Percentiles rank a stretch among this genome's conserved stretches.
Conservation (phyloP, 164 flowering plant species). For the Tinospora cordifolia region DNA sequence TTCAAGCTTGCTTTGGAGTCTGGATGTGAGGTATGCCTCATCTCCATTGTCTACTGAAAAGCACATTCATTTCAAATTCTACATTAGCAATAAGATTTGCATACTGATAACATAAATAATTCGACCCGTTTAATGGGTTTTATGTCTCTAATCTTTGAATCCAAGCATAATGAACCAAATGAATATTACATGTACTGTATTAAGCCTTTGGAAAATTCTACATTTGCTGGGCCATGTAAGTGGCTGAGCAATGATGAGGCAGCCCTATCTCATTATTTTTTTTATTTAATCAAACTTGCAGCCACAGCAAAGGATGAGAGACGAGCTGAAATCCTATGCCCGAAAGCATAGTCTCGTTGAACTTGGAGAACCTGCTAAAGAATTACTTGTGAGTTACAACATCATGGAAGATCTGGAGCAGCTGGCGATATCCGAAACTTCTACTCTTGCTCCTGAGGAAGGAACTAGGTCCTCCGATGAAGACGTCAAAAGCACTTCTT, state of each 20-base stretch:
- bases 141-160: neutral
- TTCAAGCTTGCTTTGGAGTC: conserved; percentile 88
- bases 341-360: conserved; percentile 51
- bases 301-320: conserved; percentile 64
- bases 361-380: conserved; percentile 48
- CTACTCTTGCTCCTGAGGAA: conserved; percentile 46
- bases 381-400: conserved; percentile 45
- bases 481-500: conserved; percentile 43
- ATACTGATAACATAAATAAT: neutral
- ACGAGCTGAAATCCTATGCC: conserved; percentile 66
- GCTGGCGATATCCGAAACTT: conserved; percentile 47
- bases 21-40: conserved; percentile 78
- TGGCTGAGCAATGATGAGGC: neutral
- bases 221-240: neutral
- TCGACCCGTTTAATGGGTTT: neutral
- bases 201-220: neutral
- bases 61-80: neutral
- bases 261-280: no score
- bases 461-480: conserved; percentile 55
- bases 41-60: no score
- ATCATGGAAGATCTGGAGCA: conserved; percentile 46
- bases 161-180: neutral
- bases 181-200: neutral
- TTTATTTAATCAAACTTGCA: conserved; percentile 20
- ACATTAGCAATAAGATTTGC: neutral